These are phyloP conservation scores for Colletotrichum karsti DNA, from an alignment of 2,329 filamentous ascomycete species.

Conservation along the genomic window DNA sequence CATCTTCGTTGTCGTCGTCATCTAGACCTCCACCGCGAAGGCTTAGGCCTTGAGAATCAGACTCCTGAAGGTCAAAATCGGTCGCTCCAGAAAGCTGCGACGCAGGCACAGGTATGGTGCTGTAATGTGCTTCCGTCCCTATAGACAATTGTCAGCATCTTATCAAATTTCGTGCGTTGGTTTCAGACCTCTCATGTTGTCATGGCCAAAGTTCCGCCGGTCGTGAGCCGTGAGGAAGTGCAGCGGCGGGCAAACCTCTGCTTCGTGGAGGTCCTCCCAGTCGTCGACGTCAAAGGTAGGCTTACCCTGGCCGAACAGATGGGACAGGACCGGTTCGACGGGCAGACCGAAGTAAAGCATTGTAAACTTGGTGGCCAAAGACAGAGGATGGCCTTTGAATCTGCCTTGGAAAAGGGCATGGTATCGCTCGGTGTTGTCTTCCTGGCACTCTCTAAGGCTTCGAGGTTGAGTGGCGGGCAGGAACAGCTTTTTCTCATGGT, in stretches of 20 bases:
- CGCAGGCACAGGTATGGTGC: slow-evolving; percentile 16
- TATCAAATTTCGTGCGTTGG: background rate
- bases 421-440: slow-evolving; percentile 39
- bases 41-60: background rate
- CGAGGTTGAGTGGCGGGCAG: slow-evolving; percentile 34
- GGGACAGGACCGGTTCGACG: slow-evolving; percentile 44
- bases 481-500: slow-evolving; percentile 43
- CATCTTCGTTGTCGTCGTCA: background rate
- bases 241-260: slow-evolving; percentile 36
- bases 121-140: slow-evolving; percentile 29
- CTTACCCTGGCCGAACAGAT: slow-evolving; percentile 32
- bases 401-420: slow-evolving; percentile 37
- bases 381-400: slow-evolving; percentile 38
- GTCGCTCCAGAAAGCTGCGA: background rate
- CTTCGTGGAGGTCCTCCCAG: slow-evolving; percentile 30
- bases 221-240: slow-evolving; percentile 42
- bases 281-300: slow-evolving; percentile 33
- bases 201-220: slow-evolving; percentile 39
- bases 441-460: slow-evolving; percentile 41
- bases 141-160: background rate
- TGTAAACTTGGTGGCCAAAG: slow-evolving; percentile 50
- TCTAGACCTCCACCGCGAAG: slow-evolving; percentile 21
- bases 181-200: slow-evolving; percentile 25
- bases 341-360: slow-evolving; percentile 58
- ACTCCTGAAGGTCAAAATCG: background rate